Evolutionary conservation across 2,329 filamentous ascomycete genomes (phyloP).

Genomic region (Botrytis fabae): DNA sequence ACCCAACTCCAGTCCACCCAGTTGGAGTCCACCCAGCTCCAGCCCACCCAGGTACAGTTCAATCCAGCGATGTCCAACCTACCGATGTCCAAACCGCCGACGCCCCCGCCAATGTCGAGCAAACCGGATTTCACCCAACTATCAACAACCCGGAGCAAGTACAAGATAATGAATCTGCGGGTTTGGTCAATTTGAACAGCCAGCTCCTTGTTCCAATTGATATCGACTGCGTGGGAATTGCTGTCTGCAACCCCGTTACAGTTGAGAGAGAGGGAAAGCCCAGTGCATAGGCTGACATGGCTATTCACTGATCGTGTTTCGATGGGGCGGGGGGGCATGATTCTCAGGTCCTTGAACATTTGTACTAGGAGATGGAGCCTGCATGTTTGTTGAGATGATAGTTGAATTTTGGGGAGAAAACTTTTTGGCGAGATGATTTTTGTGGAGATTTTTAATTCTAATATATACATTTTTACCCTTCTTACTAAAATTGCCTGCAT

Average conservation of each 20-base stretch:
- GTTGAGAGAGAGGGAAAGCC: not conserved
- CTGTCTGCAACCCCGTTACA: slow-evolving; percentile 5
- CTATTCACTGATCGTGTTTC: not conserved
- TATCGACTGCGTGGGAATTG: not conserved
- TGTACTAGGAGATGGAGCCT: not conserved
- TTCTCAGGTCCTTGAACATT: not conserved
- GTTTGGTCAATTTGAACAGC: not conserved
- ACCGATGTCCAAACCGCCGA: not conserved
- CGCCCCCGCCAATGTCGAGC: not conserved
- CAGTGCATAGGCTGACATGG: not conserved
- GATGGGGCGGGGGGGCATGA: not conserved
- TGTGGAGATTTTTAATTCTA: not conserved
- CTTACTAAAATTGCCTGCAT: not conserved
- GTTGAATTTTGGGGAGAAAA: not conserved
- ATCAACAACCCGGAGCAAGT: not conserved
- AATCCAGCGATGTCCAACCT: no score
- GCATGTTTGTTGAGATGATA: not conserved
- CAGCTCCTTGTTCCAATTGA: not conserved
- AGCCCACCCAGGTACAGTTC: not conserved
- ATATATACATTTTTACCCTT: not conserved
- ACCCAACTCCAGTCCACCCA: not conserved
- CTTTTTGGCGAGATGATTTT: not conserved
- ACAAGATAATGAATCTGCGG: not conserved
- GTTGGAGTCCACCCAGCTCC: not conserved
- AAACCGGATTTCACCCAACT: not conserved